These are phyloP conservation scores for Trichoderma sp. DNA, from an alignment of 2,329 filamentous ascomycete genomes.

Conservation along the genomic window DNA sequence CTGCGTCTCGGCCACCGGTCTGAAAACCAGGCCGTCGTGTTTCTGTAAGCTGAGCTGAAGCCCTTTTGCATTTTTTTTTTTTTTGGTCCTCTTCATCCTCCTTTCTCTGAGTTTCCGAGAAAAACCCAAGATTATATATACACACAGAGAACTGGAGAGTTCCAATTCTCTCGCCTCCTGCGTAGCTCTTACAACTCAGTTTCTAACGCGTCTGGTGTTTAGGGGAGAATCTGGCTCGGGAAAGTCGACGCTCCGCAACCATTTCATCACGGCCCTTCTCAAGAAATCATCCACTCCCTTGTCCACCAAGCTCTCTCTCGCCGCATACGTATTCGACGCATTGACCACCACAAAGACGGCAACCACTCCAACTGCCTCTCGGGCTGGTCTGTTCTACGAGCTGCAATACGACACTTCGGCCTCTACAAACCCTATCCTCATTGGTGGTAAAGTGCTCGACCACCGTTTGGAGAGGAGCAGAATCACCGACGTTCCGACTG, in stretches of 20 bases:
- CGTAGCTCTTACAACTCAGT: neutral
- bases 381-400: constrained; percentile 92
- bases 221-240: constrained; percentile 95
- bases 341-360: constrained; percentile 96
- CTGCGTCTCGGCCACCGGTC: constrained; percentile 79
- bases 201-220: constrained; percentile 28
- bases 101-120: neutral
- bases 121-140: neutral
- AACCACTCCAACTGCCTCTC: constrained; percentile 92
- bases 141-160: neutral
- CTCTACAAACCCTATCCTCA: constrained; percentile 77
- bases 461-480: constrained; percentile 90
- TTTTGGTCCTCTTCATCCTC: too few species aligned
- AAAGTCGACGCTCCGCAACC: constrained; percentile 90
- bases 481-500: constrained; percentile 87
- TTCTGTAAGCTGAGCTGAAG: constrained; percentile 64
- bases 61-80: neutral
- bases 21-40: constrained; percentile 90
- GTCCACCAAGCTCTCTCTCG: constrained; percentile 88
- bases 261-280: constrained; percentile 80
- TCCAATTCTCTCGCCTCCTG: too few species aligned
- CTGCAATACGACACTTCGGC: constrained; percentile 93
- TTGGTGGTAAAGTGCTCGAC: constrained; percentile 92
- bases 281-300: constrained; percentile 89
- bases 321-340: constrained; percentile 92